Evolutionary conservation across 306 rosid species (phyloP).

Genomic region (Citrullus mucosospermus): DNA sequence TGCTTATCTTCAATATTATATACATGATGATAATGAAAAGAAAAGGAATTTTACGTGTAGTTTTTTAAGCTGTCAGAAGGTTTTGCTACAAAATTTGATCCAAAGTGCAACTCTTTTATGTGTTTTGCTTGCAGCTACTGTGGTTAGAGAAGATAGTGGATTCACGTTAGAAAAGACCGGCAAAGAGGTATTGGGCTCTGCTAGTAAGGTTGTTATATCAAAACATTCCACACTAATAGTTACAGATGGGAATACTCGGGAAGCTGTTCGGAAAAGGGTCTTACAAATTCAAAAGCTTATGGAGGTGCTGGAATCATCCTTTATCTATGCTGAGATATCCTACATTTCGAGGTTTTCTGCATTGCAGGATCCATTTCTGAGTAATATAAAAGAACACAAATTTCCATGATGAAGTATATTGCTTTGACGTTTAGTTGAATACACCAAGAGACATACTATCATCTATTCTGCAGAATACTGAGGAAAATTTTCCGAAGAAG

Average conservation of each 20-base stretch:
- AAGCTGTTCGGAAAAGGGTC: conserved; percentile 61
- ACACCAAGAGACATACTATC: conserved; percentile 4
- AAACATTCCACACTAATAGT: conserved; percentile 73
- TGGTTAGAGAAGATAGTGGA: conserved; percentile 77
- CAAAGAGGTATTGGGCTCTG: conserved; percentile 47
- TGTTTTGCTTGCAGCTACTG: conserved; percentile 52
- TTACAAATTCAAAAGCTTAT: conserved; percentile 48
- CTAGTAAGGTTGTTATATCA: conserved; percentile 63
- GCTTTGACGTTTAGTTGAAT: background rate
- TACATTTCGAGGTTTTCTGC: conserved; percentile 6
- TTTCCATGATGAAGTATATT: conserved; percentile 2
- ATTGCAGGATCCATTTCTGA: background rate
- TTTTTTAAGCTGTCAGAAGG: background rate
- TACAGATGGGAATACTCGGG: conserved; percentile 59
- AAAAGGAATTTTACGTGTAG: background rate
- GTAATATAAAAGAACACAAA: background rate
- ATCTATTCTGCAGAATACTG: conserved; percentile 53
- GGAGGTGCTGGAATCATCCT: conserved; percentile 39
- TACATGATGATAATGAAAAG: background rate
- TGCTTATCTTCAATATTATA: background rate
- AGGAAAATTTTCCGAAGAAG: conserved; percentile 69
- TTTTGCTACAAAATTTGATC: conserved; percentile 5
- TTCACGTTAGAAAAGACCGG: conserved; percentile 56
- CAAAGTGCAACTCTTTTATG: background rate
- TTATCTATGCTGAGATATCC: background rate